phyloP scores from a whole-genome alignment of 805 yeast genomes.

The Tetrapisispora nanseiensis region DNA sequence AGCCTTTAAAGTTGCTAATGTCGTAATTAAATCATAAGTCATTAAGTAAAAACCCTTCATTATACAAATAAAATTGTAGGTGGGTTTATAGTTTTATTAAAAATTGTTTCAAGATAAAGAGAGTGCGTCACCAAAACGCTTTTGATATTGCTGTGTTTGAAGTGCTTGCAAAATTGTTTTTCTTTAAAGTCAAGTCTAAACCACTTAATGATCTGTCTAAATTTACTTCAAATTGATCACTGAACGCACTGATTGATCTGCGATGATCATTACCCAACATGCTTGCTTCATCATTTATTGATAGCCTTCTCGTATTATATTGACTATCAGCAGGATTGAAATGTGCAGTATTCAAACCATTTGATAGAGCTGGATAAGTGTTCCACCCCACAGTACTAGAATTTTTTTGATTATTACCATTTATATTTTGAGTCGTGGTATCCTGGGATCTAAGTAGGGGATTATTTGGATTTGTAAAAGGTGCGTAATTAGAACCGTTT shows the following conservation, averaged over 20 bases:
- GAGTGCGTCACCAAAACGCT: neutral
- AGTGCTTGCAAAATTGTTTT: conserved; percentile 1
- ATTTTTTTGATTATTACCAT: neutral
- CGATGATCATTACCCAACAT: neutral
- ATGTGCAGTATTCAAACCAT: neutral
- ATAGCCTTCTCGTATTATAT: neutral
- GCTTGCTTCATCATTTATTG: neutral
- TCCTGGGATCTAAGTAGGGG: conserved; percentile 25
- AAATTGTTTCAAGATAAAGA: neutral
- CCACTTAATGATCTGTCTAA: conserved; percentile 26
- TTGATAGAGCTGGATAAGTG: neutral
- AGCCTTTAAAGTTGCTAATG: too few species aligned
- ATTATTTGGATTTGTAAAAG: conserved; percentile 12
- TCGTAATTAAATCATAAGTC: conserved; percentile 1
- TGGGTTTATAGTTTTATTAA: too few species aligned
- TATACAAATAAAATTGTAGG: too few species aligned
- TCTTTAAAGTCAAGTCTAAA: conserved; percentile 13
- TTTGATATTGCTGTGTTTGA: neutral
- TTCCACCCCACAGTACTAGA: neutral
- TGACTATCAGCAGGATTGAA: neutral
- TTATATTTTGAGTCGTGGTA: neutral
- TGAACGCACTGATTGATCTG: conserved; percentile 7
- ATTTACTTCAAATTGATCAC: conserved; percentile 21
- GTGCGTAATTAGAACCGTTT: conserved; percentile 15
- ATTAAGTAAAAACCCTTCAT: neutral